Conservation (phyloP, 345 rosid genomes). For the Turnera subulata region DNA sequence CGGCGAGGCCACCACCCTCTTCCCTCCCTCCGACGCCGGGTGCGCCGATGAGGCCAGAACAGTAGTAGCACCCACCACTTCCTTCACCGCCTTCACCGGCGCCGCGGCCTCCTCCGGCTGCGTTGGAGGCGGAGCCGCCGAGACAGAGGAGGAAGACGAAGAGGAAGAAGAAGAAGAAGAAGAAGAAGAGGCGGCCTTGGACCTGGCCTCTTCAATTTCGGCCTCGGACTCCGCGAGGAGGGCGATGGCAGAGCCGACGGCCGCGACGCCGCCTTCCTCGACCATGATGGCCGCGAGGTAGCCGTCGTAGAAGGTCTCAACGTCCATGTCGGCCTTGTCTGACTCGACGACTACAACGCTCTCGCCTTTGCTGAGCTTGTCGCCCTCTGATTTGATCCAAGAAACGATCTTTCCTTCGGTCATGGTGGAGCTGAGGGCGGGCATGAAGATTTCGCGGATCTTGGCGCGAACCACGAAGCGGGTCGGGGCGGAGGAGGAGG, state of each 20-base stretch:
- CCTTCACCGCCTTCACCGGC: not conserved
- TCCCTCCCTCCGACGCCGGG: constrained; percentile 89
- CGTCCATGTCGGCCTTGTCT: constrained; percentile 98
- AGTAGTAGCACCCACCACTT: constrained; percentile 5
- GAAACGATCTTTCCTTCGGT: constrained; percentile 95
- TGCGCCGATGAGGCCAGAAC: constrained; percentile 44
- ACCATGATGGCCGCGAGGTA: constrained; percentile 88
- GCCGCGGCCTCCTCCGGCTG: not conserved
- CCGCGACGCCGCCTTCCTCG: constrained; percentile 87
- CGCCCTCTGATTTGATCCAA: constrained; percentile 91
- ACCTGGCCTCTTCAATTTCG: constrained; percentile 69
- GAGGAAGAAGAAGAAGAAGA: constrained; percentile 22
- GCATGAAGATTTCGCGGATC: constrained; percentile 98
- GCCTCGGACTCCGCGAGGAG: constrained; percentile 73
- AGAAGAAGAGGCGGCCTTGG: constrained; percentile 45
- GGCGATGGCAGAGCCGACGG: constrained; percentile 93
- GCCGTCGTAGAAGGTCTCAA: constrained; percentile 93
- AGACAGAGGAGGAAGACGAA: constrained; percentile 19
- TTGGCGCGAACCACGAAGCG: constrained; percentile 43
- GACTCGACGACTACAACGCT: constrained; percentile 96
- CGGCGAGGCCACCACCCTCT: constrained; percentile 79
- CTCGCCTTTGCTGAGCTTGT: constrained; percentile 80
- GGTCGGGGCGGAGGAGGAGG: constrained; percentile 16
- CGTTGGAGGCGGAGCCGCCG: constrained; percentile 4
- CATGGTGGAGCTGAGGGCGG: constrained; percentile 98